Evolutionary conservation across 176 grass and related monocot genomes (phyloP).

Genomic region (Oryza meridionalis): DNA sequence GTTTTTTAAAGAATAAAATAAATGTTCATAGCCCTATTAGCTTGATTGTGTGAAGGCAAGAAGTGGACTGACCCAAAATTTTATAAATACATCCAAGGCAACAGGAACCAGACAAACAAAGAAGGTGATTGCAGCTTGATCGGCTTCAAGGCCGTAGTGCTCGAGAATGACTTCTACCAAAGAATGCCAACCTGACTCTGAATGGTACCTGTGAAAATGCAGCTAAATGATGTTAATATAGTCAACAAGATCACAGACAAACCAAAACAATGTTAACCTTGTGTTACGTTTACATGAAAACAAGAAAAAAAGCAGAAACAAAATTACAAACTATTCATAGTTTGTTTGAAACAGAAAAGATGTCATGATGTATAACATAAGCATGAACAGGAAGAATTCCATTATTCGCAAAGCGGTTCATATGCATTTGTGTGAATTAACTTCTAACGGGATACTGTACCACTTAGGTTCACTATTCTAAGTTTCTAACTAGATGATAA

Average conservation of each 20-base stretch:
- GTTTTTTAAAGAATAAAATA: background rate
- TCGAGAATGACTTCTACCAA: slow-evolving; percentile 79
- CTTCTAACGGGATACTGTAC: slow-evolving; percentile 16
- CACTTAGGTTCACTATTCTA: background rate
- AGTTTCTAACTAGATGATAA: slow-evolving; percentile 21
- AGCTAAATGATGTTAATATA: slow-evolving; percentile 26
- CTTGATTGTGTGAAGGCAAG: slow-evolving; percentile 18
- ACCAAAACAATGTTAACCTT: slow-evolving; percentile 16
- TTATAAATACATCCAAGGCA: slow-evolving; percentile 77
- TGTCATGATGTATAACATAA: slow-evolving; percentile 25
- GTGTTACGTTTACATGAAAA: background rate
- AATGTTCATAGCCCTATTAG: background rate
- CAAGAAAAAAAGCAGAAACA: slow-evolving; percentile 8
- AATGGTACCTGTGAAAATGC: slow-evolving; percentile 77
- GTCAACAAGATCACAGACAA: slow-evolving; percentile 11
- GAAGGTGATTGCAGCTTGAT: slow-evolving; percentile 80
- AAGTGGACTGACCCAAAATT: slow-evolving; percentile 73
- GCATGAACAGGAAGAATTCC: background rate
- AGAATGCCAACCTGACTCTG: slow-evolving; percentile 80
- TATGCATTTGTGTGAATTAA: slow-evolving; percentile 5
- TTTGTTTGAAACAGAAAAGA: slow-evolving; percentile 15
- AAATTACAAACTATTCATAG: background rate
- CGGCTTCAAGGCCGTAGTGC: slow-evolving; percentile 81
- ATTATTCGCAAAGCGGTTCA: slow-evolving; percentile 13
- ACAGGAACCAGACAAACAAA: slow-evolving; percentile 89